Base-by-base conservation (phyloP, 2,329 filamentous ascomycete genomes). In the Colletotrichum sojae region DNA sequence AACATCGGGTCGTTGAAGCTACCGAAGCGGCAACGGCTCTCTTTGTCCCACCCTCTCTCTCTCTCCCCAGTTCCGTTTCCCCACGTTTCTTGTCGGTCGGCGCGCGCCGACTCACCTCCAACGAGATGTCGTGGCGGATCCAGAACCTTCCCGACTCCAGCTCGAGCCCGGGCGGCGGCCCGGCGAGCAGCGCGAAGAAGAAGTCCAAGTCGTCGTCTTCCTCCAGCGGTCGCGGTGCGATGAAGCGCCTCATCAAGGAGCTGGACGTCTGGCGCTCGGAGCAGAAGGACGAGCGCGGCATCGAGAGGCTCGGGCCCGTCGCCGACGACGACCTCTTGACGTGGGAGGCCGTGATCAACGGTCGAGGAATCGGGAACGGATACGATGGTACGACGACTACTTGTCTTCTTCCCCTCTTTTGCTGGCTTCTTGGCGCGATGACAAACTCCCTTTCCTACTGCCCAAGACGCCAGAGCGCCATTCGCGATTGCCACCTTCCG, bases 341-440 rank as follows among this genome's bases (percentile, higher is more conserved):
- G 56, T 90, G 89, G 87, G 84, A 89, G 78, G 84, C 88, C 31
- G 87, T 91, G 60, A 83, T 91, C 63, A 89, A 88, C 73, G 89
- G 88, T n/a, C 78, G 80, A 65, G 88, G 84, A 18, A 76, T 90
- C 22, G 87, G 86, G 1, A 77, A 76, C 36, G 88, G 88, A 10
- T 90, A 90, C 69, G 87, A 90, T 70, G 83, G 88, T 89, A 73
- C 58, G 80, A 76, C 45, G 49, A 31, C 46, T 46, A 5, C 13
- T 31, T 20, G 45, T 48, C 39, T 40, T 45, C 18, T 36, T 16
- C 18, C 58, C 22, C n/a, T 18, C 22, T 61, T 58, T 27, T 43
- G 43, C 49, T 45, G 18, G 20, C n/a, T 43, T 43, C 31, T 58
- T 49, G 13, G 16, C 31, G 31, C 31, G 31, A 36, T 12, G 8